Base-by-base conservation (phyloP, 257 asterid genomes). In the Apocynum venetum region DNA sequence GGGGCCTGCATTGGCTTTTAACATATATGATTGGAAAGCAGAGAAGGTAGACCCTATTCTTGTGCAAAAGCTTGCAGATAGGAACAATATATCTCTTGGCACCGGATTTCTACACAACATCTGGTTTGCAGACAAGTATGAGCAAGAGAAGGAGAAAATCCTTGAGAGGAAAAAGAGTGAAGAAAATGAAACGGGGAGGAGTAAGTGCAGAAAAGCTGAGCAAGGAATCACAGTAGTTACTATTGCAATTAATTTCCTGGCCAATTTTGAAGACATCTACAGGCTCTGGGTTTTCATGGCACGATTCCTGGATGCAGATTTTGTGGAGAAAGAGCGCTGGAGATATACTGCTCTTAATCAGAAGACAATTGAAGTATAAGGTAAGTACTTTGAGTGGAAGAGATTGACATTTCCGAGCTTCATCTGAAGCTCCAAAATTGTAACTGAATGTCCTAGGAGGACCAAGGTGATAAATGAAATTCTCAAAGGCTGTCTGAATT, bases 301-400 rank as follows among this genome's bases (percentile, higher is more conserved):
- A 20, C 95, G 82, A 85, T 95, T 95, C 71, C 86, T 95, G 70
- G 99, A 93, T 78, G 98, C 97, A 6, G 99, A 95, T 72, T 95
- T 90, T 72, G 97, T 93, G 59, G 97, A 95, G 84, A 95, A 93
- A 89, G 98, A 95, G 85, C 84, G 93, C 12, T 94, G 98, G 98
- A 90, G 98, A 75, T 94, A 95, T 74, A 90, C 96, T 2, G 90
- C 98, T 25, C 88, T 93, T 78, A 88, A 92, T 85, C 96, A 93
- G 55, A 90, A 88, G 81, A 93, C 92, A 4, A 76, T 90, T 12
- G 97, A 95, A 89, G 89, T 92, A 82, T 92, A 73, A 82, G 73
- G 20, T 15, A 60, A 17, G 17, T 9, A 46, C 17, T 65, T 65
- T 9, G 41, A 35, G 43, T 64, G n/a, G 2, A 52, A 66, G 44